Base-by-base conservation (phyloP, 768 basidiomycete species). In the Lentinula edodes region DNA sequence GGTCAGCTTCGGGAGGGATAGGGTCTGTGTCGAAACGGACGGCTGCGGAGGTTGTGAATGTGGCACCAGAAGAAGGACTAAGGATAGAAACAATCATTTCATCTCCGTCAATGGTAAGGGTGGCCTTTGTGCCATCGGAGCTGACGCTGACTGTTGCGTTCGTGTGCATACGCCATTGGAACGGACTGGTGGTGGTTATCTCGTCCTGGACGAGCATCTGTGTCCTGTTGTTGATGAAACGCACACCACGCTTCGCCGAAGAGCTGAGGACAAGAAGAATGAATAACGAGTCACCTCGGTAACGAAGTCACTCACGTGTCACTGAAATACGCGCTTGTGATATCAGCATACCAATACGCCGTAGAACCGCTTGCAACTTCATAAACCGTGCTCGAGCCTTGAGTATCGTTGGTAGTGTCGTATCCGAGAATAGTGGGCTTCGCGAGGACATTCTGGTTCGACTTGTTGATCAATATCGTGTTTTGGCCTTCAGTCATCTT, bases 401-500 rank as follows among this genome's bases (percentile, higher is more conserved):
- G 97, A 0, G 71, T 68, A 3, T 89, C 83, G n/a, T 78, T 82
- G 2, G 79, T 76, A 8, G 77, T 70, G 6, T 70, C 79, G 65
- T 80, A 85, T 41, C 78, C 77, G n/a, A 79, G 79, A 20, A 64
- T 58, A 16, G 76, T 83, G 0, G 93, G 90, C 4, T 82, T 78
- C 18, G 83, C 84, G 16, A 76, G 71, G 51, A 97, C 91, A 62
- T 87, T 81, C 75, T 99, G 97, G 76, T 98, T 98, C 36, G 74
- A 70, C 63, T 78, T 76, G 66, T 82, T 82, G 65, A 98, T 80
- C 58, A 95, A 69, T 64, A 99, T 80, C 5, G 94, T 95, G 78
- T 98, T 99, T 78, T 99, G 97, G 2, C 97, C 97, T 74, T 96
- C 93, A 4, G 96, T 97, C 76, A 88, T 86, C 81, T 95, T 98